These are phyloP conservation scores for Neckera pumila DNA, from an alignment of 225 moss, liverwort and hornwort genomes.

Conservation along the genomic window DNA sequence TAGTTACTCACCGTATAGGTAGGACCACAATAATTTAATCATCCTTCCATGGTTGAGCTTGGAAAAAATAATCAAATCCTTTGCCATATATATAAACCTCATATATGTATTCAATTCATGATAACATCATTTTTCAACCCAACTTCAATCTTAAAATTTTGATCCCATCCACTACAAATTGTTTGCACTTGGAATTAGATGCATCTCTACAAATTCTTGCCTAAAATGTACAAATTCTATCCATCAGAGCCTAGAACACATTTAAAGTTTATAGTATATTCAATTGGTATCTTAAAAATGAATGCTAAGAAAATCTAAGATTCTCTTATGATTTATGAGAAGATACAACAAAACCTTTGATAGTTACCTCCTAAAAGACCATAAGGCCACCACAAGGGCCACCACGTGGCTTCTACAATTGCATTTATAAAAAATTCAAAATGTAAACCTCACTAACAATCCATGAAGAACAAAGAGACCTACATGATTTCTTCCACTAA, in stretches of 20 bases:
- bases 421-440: no score
- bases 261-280: background rate
- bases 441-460: no score
- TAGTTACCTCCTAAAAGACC: no score
- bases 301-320: background rate
- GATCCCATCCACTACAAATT: background rate
- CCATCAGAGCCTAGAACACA: background rate
- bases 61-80: background rate
- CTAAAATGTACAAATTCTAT: background rate
- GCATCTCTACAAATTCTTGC: background rate
- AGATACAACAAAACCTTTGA: background rate
- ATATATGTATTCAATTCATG: background rate
- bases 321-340: background rate
- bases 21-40: accelerated
- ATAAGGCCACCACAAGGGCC: no score
- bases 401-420: no score
- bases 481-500: no score
- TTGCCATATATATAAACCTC: background rate
- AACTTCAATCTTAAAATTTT: background rate
- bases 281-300: no score
- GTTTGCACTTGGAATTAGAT: background rate
- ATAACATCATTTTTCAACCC: background rate
- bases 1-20: accelerated
- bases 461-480: no score
- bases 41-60: background rate